A percentile compares a stretch with the other conserved stretches of the same genome.
These are phyloP conservation scores for Cyclostephanos invisitatus DNA, from an alignment of 108 stramenopile genomes.

Conservation along the genomic window DNA sequence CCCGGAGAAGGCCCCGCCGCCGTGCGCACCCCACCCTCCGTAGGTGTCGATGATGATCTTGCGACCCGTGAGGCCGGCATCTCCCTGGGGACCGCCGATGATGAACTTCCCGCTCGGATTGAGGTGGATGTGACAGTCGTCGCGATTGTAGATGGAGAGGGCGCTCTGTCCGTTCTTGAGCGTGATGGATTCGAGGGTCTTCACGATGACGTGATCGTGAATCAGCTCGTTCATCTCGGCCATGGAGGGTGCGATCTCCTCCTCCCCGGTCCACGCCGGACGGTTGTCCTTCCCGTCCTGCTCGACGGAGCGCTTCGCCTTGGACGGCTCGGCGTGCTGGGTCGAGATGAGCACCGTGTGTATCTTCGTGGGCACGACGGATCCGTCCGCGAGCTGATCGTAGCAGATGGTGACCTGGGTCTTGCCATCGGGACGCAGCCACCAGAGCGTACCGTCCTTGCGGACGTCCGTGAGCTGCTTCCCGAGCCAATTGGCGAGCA, in stretches of 20 bases:
- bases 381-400: constrained; percentile 87
- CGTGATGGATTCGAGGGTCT: constrained; percentile 75
- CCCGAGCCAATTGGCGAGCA: constrained; percentile 93
- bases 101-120: constrained; percentile 95
- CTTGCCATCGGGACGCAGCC: constrained; percentile 98
- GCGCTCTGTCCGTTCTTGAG: constrained; percentile 75
- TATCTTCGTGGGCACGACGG: constrained; percentile 91
- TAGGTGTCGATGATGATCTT: constrained; percentile 99
- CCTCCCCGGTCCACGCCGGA: constrained; percentile 82
- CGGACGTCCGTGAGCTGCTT: constrained; percentile 95
- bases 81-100: constrained; percentile 97
- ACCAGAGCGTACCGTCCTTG: constrained; percentile 91
- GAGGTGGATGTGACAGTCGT: constrained; percentile 94
- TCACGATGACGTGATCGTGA: constrained; percentile 79
- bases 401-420: constrained; percentile 97
- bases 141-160: constrained; percentile 71
- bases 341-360: constrained; percentile 98
- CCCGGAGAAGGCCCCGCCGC: constrained; percentile 97
- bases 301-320: constrained; percentile 93
- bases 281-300: constrained; percentile 94
- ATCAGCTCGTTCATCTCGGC: constrained; percentile 83
- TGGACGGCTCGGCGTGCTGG: constrained; percentile 92
- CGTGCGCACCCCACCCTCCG: constrained; percentile 98
- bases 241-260: constrained; percentile 79
- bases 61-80: constrained; percentile 96